Evolutionary conservation across 2,329 filamentous ascomycete genomes (phyloP).

Genomic region (Mycosphaerella sp.): DNA sequence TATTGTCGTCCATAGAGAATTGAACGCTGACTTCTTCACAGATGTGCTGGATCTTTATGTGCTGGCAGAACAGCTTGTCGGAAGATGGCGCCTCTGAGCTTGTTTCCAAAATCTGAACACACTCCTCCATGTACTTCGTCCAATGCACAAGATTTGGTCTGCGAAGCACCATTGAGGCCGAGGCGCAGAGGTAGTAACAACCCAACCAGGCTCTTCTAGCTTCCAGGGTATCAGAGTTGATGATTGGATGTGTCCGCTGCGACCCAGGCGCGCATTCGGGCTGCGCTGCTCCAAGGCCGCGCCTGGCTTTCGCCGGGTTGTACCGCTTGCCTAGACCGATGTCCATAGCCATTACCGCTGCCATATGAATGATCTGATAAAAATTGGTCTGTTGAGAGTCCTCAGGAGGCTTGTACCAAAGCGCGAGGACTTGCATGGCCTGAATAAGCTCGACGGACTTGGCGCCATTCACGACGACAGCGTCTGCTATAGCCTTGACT

Average conservation of each 20-base stretch:
- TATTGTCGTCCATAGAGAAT: slow-evolving; percentile 52
- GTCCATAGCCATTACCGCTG: slow-evolving; percentile 75
- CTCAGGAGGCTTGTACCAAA: slow-evolving; percentile 82
- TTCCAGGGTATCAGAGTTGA: slow-evolving; percentile 50
- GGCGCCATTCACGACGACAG: slow-evolving; percentile 66
- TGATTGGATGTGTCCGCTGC: slow-evolving; percentile 23
- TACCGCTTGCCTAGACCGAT: slow-evolving; percentile 63
- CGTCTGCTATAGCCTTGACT: slow-evolving; percentile 67
- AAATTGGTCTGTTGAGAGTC: slow-evolving; percentile 83
- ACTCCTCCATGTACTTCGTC: slow-evolving; percentile 59
- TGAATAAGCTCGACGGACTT: slow-evolving; percentile 82
- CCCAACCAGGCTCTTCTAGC: slow-evolving; percentile 54
- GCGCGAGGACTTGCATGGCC: slow-evolving; percentile 64
- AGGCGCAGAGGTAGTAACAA: slow-evolving; percentile 56
- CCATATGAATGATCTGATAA: slow-evolving; percentile 78
- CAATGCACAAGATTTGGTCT: slow-evolving; percentile 55
- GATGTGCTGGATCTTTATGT: slow-evolving; percentile 53
- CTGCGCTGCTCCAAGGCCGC: slow-evolving; percentile 34
- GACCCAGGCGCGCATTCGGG: slow-evolving; percentile 31
- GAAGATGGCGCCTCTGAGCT: slow-evolving; percentile 53
- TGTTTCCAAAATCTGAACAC: slow-evolving; percentile 51
- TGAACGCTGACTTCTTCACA: slow-evolving; percentile 52
- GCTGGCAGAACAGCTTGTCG: slow-evolving; percentile 52
- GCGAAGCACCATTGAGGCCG: slow-evolving; percentile 53
- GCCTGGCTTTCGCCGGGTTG: slow-evolving; percentile 34